Evolutionary conservation across 768 basidiomycete species (phyloP), one percentile per base, ranked within the genome.

Genomic region (Russula sp.): DNA sequence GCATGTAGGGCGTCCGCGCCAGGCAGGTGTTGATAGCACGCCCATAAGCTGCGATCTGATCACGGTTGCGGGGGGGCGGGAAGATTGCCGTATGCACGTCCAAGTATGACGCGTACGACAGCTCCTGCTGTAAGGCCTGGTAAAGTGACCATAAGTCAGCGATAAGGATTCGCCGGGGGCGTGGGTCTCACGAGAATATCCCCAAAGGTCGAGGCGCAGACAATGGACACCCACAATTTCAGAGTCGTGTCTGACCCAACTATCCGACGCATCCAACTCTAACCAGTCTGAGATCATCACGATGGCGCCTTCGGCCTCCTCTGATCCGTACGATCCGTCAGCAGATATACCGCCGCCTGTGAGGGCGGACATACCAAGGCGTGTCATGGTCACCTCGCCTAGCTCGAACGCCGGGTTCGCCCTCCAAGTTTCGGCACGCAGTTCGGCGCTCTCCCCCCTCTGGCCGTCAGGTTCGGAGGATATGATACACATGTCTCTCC

Each of bases 231-330:
- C 75, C 73, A 94, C 94, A 59, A 96, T 89, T 76, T 96, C 97
- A 50, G 94, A 89, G 71, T 99, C 97, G 69, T 96, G 92, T 50
- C 97, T 84, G 58, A 98, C 87, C 81, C 95, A 93, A 69, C 94
- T 92, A 74, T 98, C 94, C 0, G 83, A 77, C 8, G 92, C 87
- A 75, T 99, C 97, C 44, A 99, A 79, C 73, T 97, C 93, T 3
- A 99, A 80, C 97, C 97, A 99, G 59, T 95, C 91, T 2, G 94
- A 94, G 8, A 90, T 80, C 73, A 97, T 82, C 5, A 80, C 87
- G 14, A 91, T 84, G 42, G 89, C 76, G 32, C 80, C 80, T 63
- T 88, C 85, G 10, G 85, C 83, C 69, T 93, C 89, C 73, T 91
- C 91, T 92, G 68, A 53, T 34, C 34, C 4, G 32, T 40, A 53